Evolutionary conservation across 345 rosid species (phyloP), one percentile per base, ranked within the genome.

Genomic region (Salix caprea): DNA sequence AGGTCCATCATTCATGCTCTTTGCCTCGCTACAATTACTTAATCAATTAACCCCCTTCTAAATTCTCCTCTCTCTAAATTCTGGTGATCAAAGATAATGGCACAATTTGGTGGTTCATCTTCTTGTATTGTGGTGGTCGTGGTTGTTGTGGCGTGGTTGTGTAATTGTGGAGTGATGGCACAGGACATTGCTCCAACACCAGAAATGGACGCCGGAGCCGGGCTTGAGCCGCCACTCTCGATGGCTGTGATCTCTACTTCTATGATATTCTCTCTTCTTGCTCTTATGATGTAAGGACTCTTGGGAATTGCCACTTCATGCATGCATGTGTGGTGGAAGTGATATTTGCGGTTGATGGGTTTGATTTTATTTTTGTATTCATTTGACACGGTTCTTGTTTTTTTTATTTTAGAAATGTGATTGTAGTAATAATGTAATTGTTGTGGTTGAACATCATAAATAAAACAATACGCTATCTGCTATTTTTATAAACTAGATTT

Each of bases 161-260:
- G 3, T 16, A 5, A 19, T 21, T 54, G 34, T 61, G 72, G 73
- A 65, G 71, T 60, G 42, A 40, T 54, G 76, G 77, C 80, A 23
- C 80, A 81, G n/a, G 50, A 24, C 23, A 61, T 76, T n/a, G 24
- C 77, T 71, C 83, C 83, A 2, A 52, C 67, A 1, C 74, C 83
- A 44, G 28, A 60, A 14, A 72, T 81, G 83, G 77, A 66, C 69
- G 23, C 80, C 7, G 83, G 83, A 56, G 73, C 72, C 11, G 71
- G 36, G 4, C 28, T n/a, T n/a, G 39, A 39, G 1, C 46, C 56
- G 52, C 61, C 79, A 4, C 21, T 60, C 10, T 66, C 79, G 4
- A 6, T 80, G 42, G 52, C 23, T 39, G 0, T 67, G 21, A 23
- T 77, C 54, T 76, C 11, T 67, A 71, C 56, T 76, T 76, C 76